Evolutionary conservation across 495 filamentous ascomycete genomes (phyloP).

Genomic region (Aspergillus leporis): DNA sequence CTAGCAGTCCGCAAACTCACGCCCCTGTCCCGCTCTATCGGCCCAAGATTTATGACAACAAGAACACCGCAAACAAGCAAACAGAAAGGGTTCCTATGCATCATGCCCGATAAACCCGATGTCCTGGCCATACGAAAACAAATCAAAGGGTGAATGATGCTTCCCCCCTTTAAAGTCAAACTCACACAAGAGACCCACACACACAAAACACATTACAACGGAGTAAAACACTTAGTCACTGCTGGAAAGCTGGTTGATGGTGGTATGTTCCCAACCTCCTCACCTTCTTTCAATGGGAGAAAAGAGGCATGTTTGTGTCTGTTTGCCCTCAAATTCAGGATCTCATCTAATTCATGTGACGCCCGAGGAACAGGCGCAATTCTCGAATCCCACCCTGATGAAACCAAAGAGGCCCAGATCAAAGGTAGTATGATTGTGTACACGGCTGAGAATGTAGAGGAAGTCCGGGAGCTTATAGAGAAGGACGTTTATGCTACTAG

Average conservation of each 20-base stretch:
- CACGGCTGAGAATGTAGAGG: conserved; percentile 61
- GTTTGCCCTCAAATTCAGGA: too few relatives aligned
- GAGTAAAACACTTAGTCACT: conserved; percentile 23
- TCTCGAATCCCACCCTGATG: conserved; percentile 55
- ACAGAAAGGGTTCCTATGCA: conserved; percentile 25
- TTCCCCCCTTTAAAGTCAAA: neutral
- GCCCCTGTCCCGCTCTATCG: too few relatives aligned
- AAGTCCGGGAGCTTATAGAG: conserved; percentile 61
- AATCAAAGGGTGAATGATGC: conserved; percentile 13
- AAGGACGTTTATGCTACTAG: conserved; percentile 65
- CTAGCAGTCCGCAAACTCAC: neutral
- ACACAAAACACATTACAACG: conserved; percentile 19
- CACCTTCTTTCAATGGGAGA: too few relatives aligned
- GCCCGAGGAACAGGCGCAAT: conserved; percentile 63
- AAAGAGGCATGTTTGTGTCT: too few relatives aligned
- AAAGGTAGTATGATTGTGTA: conserved; percentile 65
- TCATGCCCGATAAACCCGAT: conserved; percentile 24
- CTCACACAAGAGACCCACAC: neutral
- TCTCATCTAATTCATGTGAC: conserved; percentile 2
- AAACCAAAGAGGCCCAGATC: conserved; percentile 59
- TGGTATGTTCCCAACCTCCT: conserved; percentile 22
- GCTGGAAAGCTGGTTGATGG: conserved; percentile 25
- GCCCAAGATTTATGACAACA: neutral
- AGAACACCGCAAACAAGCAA: neutral
- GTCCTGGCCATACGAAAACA: conserved; percentile 14